These are phyloP conservation scores for Psilocybe cyanescens DNA, from an alignment of 768 basidiomycete species.

Conservation along the genomic window DNA sequence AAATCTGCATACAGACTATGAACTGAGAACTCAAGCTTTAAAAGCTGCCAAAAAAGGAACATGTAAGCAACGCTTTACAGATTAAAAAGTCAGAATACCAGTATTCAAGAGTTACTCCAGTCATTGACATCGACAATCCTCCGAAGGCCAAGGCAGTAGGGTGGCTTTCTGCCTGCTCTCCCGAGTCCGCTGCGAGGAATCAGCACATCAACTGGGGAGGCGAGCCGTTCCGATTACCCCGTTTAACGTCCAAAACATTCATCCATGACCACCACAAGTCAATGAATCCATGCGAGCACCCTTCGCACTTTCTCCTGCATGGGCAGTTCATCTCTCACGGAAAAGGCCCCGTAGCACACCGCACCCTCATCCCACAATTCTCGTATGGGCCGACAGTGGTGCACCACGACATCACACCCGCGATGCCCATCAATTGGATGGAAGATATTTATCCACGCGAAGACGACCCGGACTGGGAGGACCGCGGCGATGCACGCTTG, in stretches of 20 bases:
- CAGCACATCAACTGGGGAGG: slow-evolving; percentile 30
- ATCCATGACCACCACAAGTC: slow-evolving; percentile 46
- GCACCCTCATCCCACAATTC: slow-evolving; percentile 52
- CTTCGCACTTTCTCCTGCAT: slow-evolving; percentile 40
- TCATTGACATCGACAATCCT: slow-evolving; percentile 33
- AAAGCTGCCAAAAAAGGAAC: slow-evolving; percentile 38
- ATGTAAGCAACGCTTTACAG: slow-evolving; percentile 30
- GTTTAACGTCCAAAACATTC: slow-evolving; percentile 38
- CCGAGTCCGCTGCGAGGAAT: slow-evolving; percentile 34
- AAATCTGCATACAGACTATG: slow-evolving; percentile 39
- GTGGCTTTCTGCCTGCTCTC: slow-evolving; percentile 44
- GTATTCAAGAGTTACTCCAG: slow-evolving; percentile 19
- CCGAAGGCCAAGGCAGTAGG: slow-evolving; percentile 34
- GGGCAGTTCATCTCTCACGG: slow-evolving; percentile 56
- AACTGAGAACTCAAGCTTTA: slow-evolving; percentile 35
- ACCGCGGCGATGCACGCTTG: slow-evolving; percentile 57
- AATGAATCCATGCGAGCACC: slow-evolving; percentile 54
- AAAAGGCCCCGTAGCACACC: slow-evolving; percentile 46
- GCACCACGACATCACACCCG: slow-evolving; percentile 56
- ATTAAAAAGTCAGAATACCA: background rate
- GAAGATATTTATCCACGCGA: slow-evolving; percentile 32
- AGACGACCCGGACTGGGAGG: slow-evolving; percentile 62
- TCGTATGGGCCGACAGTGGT: slow-evolving; percentile 48
- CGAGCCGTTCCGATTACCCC: slow-evolving; percentile 21
- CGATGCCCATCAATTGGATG: slow-evolving; percentile 49